Base-by-base conservation (phyloP, 352 stramenopile species). In the Nothophytophthora sp. region DNA sequence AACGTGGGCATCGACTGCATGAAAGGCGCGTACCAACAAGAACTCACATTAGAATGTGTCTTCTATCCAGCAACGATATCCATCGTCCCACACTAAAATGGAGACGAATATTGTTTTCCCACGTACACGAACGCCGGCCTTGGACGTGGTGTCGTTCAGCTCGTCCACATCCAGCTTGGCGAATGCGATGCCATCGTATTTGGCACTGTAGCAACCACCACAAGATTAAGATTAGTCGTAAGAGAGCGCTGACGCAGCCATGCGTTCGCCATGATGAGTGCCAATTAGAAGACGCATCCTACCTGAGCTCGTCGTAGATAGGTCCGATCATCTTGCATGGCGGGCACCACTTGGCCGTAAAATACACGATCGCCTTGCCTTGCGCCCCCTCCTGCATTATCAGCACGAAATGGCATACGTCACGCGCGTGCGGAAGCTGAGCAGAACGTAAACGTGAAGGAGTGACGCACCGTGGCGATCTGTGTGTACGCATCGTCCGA, bases 311-410 rank as follows among this genome's bases (percentile, higher is more conserved):
- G 48, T 93, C 79, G 62, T 88, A 96, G 53, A 93, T 88, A 8
- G 88, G 88, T 6, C 76, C 82, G 52, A 97, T 96, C 64, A 95
- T 84, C 65, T 96, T 96, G 81, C 88, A 97, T 9, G 88, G 88
- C n/a, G 80, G 78, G 45, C 88, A 97, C 88, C 88, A 97, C 63
- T 82, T 87, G 20, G 88, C 86, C 34, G 79, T 94, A 53, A 96
- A 97, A 67, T 97, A 95, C 38, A 96, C 85, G 37, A 97, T 78
- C 9, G 81, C 62, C 48, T 92, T 92, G 51, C 73, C 64, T 6
- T 67, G 77, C 15, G 60, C 82, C 36, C 81, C 83, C 23, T 81
- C 47, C 83, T 91, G 39, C 33, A 55, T 5, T 2, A 50, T 12
- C 25, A 39, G 23, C 29, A n/a, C n/a, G n/a, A n/a, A n/a, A n/a